Evolutionary conservation across 768 basidiomycete genomes (phyloP).

Genomic region (Sarcomyxa edulis): DNA sequence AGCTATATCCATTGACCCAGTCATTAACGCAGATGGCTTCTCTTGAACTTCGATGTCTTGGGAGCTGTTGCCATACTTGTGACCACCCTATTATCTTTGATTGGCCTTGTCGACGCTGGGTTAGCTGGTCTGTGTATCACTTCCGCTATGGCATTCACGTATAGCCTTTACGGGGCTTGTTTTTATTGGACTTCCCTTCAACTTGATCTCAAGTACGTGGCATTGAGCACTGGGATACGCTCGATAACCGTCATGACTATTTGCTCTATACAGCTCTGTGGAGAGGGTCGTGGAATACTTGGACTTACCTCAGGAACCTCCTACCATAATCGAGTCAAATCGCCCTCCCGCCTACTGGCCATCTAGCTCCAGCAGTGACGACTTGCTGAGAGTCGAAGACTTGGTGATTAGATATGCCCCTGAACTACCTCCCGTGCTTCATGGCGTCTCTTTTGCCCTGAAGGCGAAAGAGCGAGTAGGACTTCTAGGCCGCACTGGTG

Average conservation of each 20-base stretch:
- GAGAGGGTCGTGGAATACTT: constrained; percentile 92
- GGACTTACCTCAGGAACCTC: constrained; percentile 83
- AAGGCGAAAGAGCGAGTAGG: constrained; percentile 72
- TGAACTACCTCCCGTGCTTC: constrained; percentile 77
- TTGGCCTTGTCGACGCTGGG: constrained; percentile 53
- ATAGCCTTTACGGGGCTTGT: constrained; percentile 48
- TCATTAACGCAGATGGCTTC: too few relatives aligned
- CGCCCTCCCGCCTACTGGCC: constrained; percentile 94
- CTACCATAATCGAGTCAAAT: constrained; percentile 63
- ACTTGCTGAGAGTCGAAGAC: constrained; percentile 66
- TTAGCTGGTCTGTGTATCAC: constrained; percentile 44
- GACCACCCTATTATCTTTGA: constrained; percentile 73
- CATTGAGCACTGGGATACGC: too few relatives aligned
- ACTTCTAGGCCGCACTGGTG: constrained; percentile 73
- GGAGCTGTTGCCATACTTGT: constrained; percentile 69
- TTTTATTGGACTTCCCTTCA: constrained; percentile 58
- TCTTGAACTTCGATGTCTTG: constrained; percentile 77
- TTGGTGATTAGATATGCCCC: constrained; percentile 80
- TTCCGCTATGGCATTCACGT: constrained; percentile 40
- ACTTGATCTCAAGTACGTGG: constrained; percentile 66
- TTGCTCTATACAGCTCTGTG: constrained; percentile 78
- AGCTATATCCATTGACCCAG: too few relatives aligned
- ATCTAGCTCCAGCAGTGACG: constrained; percentile 54
- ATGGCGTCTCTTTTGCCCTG: constrained; percentile 68
- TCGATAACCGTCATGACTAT: too few relatives aligned